Evolutionary conservation across 371 early-diverging fungal genomes (phyloP).

Genomic region (Mucor plumbeus): DNA sequence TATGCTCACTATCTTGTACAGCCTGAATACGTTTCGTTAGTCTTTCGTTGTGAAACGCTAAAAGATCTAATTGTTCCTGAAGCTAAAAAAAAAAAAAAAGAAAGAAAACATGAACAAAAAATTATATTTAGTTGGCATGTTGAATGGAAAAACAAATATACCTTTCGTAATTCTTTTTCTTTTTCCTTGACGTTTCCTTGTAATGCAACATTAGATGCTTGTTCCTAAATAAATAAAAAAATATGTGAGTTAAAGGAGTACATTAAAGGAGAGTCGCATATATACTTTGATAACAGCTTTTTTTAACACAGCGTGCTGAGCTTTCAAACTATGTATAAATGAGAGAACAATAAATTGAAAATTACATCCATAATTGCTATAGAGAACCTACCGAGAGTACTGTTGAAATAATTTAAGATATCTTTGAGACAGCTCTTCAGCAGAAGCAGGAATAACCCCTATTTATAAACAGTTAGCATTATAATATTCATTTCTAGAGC

Average conservation of each 20-base stretch:
- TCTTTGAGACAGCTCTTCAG: conserved; percentile 68
- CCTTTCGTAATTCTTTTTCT: conserved; percentile 71
- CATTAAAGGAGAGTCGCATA: not conserved
- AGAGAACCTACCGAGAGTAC: conserved; percentile 56
- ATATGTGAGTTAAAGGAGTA: not conserved
- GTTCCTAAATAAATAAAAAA: conserved; percentile 49
- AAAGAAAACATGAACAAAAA: too few species aligned
- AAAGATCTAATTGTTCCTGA: conserved; percentile 66
- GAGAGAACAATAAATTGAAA: not conserved
- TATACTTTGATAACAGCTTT: conserved; percentile 67
- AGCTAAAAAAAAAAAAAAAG: conserved; percentile 40
- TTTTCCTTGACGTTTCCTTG: conserved; percentile 69
- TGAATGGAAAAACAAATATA: conserved; percentile 16
- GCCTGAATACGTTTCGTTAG: conserved; percentile 69
- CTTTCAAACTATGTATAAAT: conserved; percentile 55
- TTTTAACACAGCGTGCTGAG: conserved; percentile 66
- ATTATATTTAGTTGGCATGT: not conserved
- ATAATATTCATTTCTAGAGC: too few species aligned
- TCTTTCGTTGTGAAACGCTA: conserved; percentile 70
- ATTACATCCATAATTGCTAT: not conserved
- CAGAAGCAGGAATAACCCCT: conserved; percentile 53
- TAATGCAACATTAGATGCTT: conserved; percentile 58
- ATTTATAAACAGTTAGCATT: not conserved
- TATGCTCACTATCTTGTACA: conserved; percentile 60
- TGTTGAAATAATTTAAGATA: conserved; percentile 65